phyloP scores from a whole-genome alignment of 1,139 yeast genomes.

The Suhomyces choctaworum region DNA sequence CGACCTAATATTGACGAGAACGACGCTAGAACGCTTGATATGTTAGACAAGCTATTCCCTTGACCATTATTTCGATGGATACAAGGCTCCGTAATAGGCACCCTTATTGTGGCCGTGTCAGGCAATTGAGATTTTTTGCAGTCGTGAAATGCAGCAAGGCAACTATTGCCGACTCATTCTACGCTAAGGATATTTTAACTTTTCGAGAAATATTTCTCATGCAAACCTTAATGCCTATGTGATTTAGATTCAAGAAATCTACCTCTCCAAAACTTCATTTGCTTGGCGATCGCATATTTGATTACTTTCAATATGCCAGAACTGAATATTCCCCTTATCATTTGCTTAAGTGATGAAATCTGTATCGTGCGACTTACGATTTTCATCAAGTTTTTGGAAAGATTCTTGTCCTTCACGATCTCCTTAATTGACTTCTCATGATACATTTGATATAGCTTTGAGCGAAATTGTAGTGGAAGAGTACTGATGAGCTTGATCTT shows the following conservation, averaged over 20 bases:
- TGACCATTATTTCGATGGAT: too few relatives aligned
- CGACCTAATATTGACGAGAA: too few relatives aligned
- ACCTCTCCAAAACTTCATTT: constrained; percentile 28
- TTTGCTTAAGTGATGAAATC: constrained; percentile 71
- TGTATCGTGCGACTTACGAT: constrained; percentile 62
- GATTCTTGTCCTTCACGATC: constrained; percentile 41
- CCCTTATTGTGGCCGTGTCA: too few relatives aligned
- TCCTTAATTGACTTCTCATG: constrained; percentile 31
- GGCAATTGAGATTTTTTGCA: too few relatives aligned
- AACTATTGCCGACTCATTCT: too few relatives aligned
- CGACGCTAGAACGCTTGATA: too few relatives aligned
- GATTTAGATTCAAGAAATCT: constrained; percentile 3
- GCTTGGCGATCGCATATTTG: constrained; percentile 79
- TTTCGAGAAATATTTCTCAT: too few relatives aligned
- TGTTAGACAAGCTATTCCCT: too few relatives aligned
- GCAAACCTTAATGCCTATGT: too few relatives aligned
- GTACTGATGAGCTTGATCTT: constrained; percentile 36
- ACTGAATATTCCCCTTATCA: constrained; percentile 78
- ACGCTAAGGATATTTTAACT: too few relatives aligned
- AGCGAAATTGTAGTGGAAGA: constrained; percentile 55
- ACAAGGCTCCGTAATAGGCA: too few relatives aligned
- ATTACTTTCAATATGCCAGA: constrained; percentile 79
- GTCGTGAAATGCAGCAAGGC: too few relatives aligned
- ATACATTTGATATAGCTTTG: constrained; percentile 44
- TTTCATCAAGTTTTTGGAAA: constrained; percentile 40